Evolutionary conservation across 2,329 filamentous ascomycete genomes (phyloP).

Genomic region (Fusarium sp.): DNA sequence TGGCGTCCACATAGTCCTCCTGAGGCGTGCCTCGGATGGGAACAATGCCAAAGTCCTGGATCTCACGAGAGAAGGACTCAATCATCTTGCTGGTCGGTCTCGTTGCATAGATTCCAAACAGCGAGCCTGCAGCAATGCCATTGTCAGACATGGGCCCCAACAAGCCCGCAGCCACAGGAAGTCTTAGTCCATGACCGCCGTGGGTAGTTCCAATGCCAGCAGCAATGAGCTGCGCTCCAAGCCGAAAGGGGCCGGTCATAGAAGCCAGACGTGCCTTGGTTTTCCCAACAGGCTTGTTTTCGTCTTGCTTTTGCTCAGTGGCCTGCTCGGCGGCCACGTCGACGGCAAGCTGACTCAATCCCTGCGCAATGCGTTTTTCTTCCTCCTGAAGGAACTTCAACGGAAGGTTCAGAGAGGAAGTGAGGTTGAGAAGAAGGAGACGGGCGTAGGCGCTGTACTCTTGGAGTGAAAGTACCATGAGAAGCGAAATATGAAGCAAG

Average conservation of each 20-base stretch:
- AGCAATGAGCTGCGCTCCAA: constrained; percentile 80
- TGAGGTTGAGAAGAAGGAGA: constrained; percentile 74
- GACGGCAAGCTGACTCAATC: constrained; percentile 79
- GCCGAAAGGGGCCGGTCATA: constrained; percentile 62
- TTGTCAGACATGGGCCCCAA: constrained; percentile 85
- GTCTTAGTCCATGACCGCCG: constrained; percentile 79
- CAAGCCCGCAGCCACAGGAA: constrained; percentile 79
- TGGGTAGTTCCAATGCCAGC: constrained; percentile 84
- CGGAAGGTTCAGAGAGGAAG: constrained; percentile 77
- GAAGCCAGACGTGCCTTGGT: constrained; percentile 73
- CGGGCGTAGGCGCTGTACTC: constrained; percentile 81
- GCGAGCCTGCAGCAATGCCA: constrained; percentile 79
- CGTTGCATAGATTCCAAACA: constrained; percentile 93
- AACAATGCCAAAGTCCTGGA: constrained; percentile 89
- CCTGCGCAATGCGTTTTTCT: constrained; percentile 79
- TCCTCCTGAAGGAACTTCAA: constrained; percentile 73
- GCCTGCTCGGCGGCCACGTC: constrained; percentile 47
- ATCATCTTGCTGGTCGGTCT: constrained; percentile 87
- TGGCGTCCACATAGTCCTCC: constrained; percentile 58
- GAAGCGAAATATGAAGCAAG: constrained; percentile 76
- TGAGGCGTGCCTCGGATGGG: constrained; percentile 68
- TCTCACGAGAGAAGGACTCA: constrained; percentile 86
- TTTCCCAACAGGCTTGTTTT: constrained; percentile 71
- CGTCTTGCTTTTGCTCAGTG: constrained; percentile 59
- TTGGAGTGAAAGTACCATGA: constrained; percentile 80